Evolutionary conservation across 352 stramenopile species (phyloP), one percentile per base, ranked within the genome.

Genomic region (Pythium insidiosum): DNA sequence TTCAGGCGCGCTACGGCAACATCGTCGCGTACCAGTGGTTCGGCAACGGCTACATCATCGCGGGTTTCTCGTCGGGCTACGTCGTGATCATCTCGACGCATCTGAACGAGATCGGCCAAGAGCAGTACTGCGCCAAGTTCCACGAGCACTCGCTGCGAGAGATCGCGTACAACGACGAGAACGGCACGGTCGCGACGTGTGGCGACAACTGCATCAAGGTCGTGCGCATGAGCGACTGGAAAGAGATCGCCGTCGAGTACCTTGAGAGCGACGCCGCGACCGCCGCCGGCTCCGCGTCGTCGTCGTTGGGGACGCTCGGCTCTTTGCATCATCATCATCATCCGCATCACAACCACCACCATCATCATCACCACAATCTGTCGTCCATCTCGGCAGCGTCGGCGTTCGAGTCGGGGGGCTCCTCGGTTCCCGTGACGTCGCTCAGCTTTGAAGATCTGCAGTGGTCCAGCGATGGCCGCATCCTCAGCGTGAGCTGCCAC

Each of bases 1-100:
- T 97, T 58, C 78, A 95, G 47, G 56, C 71, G 21, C 71, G 78
- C 47, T 96, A 96, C 53, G 89, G 84, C 28, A 88, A 66, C 52
- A 88, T 97, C 48, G 73, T 96, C 34, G 58, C 68, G 38, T 94
- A 96, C 50, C 51, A 84, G 44, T 96, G 83, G 84, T 95, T 96
- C 50, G 84, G 79, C 23, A 88, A 95, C 37, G 75, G 77, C 13
- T 91, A 91, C 54, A 78, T 97, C 47, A 77, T 96, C 34, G 73
- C 91, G 1, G 90, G 85, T 4, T 97, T 97, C 53, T 90, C 76
- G 15, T 86, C 72, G 6, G 89, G 89, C 5, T 95, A 90, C 49
- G 70, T 97, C 30, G 76, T 96, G 43, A 84, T 94, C 47, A 93
- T 97, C 40, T 95, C 84, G 5, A 96, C 88, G 2, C 70, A 87